phyloP scores from a whole-genome alignment of 2,329 filamentous ascomycete genomes.

The Aplosporella prunicola region DNA sequence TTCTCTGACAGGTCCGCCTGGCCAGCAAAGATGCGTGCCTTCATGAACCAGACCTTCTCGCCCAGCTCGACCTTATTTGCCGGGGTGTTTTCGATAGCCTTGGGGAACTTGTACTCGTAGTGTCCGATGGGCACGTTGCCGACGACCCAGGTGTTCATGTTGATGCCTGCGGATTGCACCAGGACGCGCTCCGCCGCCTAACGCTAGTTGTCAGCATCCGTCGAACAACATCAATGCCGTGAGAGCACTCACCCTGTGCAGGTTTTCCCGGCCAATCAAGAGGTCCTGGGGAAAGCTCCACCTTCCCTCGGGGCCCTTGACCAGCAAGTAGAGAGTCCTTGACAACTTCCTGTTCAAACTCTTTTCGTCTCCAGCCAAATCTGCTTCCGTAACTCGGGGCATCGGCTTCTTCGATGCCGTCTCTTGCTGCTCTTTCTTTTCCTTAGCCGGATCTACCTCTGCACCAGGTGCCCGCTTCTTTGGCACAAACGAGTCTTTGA shows the following conservation, averaged over 20 bases:
- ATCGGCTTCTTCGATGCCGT: too few relatives aligned
- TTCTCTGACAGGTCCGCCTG: slow-evolving; percentile 73
- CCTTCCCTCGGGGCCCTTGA: slow-evolving; percentile 57
- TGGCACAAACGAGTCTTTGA: too few relatives aligned
- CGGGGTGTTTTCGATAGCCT: slow-evolving; percentile 16
- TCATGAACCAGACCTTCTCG: slow-evolving; percentile 90
- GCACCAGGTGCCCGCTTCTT: too few relatives aligned
- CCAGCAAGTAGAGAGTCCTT: slow-evolving; percentile 77
- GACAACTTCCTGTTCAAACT: slow-evolving; percentile 73
- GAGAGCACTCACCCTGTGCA: slow-evolving; percentile 62
- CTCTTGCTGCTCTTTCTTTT: slow-evolving; percentile 57
- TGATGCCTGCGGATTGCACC: slow-evolving; percentile 66
- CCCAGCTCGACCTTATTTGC: slow-evolving; percentile 43
- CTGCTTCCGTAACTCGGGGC: slow-evolving; percentile 66
- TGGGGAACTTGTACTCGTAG: slow-evolving; percentile 50
- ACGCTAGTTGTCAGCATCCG: neutral
- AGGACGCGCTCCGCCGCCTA: slow-evolving; percentile 78
- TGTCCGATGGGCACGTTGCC: slow-evolving; percentile 84
- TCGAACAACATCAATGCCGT: neutral
- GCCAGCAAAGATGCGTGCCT: slow-evolving; percentile 93
- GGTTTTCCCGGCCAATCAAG: slow-evolving; percentile 60
- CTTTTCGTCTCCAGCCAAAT: slow-evolving; percentile 61
- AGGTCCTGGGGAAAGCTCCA: slow-evolving; percentile 78
- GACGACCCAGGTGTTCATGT: slow-evolving; percentile 99
- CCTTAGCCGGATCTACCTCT: slow-evolving; percentile 40